phyloP scores from a whole-genome alignment of 352 stramenopile species.

The Phytophthora constricta region DNA sequence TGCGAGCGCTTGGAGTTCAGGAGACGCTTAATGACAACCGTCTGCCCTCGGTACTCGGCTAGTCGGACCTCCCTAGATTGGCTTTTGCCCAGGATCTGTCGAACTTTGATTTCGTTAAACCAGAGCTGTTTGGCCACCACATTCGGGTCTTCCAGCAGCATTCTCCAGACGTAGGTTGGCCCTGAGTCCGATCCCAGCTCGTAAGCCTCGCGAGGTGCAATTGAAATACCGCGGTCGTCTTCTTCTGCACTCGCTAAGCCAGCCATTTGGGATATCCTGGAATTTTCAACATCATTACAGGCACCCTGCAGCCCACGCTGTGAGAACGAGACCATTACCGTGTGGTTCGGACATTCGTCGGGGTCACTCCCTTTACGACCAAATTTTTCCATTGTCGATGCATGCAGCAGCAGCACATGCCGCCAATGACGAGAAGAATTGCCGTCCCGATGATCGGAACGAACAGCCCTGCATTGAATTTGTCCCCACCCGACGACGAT shows the following conservation, averaged over 20 bases:
- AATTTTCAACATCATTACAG: conserved; percentile 9
- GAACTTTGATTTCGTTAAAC: conserved; percentile 33
- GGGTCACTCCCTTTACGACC: conserved; percentile 10
- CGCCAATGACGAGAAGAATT: conserved; percentile 25
- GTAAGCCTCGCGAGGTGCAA: conserved; percentile 23
- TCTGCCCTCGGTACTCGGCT: conserved; percentile 31
- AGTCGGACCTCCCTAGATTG: conserved; percentile 47
- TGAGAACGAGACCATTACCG: conserved; percentile 24
- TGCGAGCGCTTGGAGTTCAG: conserved; percentile 41
- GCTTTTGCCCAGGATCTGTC: conserved; percentile 27
- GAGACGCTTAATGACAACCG: conserved; percentile 51
- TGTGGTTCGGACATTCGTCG: conserved; percentile 8
- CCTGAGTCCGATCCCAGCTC: conserved; percentile 26
- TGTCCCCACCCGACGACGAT: conserved; percentile 1
- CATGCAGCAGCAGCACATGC: conserved; percentile 32
- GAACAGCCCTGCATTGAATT: conserved; percentile 24
- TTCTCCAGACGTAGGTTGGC: conserved; percentile 13
- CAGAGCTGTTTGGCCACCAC: conserved; percentile 28
- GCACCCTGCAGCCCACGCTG: conserved; percentile 5
- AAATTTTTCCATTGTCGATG: conserved; percentile 25
- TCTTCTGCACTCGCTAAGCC: conserved; percentile 15
- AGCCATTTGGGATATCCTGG: conserved; percentile 1
- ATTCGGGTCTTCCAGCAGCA: conserved; percentile 25
- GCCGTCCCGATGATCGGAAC: conserved; percentile 27
- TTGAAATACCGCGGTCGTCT: not conserved